Base-by-base conservation (phyloP, 306 rosid species). In the Dryas alaskensis region DNA sequence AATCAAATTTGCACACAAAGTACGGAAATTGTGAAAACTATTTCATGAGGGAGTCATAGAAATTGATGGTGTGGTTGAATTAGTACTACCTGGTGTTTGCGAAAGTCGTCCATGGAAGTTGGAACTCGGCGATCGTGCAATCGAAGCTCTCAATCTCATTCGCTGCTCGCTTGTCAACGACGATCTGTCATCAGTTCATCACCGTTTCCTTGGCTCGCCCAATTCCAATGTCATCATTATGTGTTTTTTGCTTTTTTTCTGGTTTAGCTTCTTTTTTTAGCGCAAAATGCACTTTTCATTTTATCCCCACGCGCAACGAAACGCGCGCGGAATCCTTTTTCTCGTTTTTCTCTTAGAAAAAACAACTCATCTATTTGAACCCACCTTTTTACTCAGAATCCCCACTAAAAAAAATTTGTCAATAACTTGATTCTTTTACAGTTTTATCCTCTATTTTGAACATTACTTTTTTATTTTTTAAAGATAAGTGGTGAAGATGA, bases 21-120 rank as follows among this genome's bases (percentile, higher is more conserved):
- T 44, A 9, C 17, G 4, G 27, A 46, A 64, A 64, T 42, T 45
- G 52, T 5, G 44, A 62, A 7, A 17, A 31, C 25, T 16, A 37
- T 22, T 10, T 53, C 19, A 25, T 11, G 17, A 58, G 16, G 10
- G 44, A 6, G 2, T 4, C 46, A 44, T 16, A 44, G 67, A 61
- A 65, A 13, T 43, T 14, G 50, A 17, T 3, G 1, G 39, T 5
- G 63, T 6, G 72, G 10, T 11, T 1, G 45, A 54, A 42, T n/a
- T 70, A 12, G 16, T 4, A 63, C 44, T 65, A 87, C 97, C 95
- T 91, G 95, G 14, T 84, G 83, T 61, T 91, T 91, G 4, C 92
- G 88, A 86, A 31, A 69, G 27, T 74, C 80, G 8, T 91, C 97
- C 97, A 91, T 89, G 83, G 87, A 49, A 65, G 55, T 49, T 42